Evolutionary conservation across 1,284 basidiomycete species (phyloP).

Genomic region (Sparassis latifolia): DNA sequence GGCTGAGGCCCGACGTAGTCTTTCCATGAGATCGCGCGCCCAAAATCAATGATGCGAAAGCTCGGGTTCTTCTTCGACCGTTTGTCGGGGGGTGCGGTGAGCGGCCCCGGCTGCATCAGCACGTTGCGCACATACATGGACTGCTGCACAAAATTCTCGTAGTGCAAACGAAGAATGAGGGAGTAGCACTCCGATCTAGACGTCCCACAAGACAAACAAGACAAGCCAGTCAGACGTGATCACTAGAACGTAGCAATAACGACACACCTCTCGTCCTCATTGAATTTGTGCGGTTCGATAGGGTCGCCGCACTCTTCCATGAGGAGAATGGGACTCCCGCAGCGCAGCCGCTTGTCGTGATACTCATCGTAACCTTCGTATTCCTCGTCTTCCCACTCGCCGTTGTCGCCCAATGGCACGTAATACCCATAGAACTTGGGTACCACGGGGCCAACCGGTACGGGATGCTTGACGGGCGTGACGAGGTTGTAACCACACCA

Average conservation of each 20-base stretch:
- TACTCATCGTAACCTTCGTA: conserved; percentile 3
- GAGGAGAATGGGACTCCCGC: conserved; percentile 39
- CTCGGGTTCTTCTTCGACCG: conserved; percentile 24
- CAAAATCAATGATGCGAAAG: conserved; percentile 51
- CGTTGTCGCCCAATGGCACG: conserved; percentile 17
- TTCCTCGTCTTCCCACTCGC: conserved; percentile 2
- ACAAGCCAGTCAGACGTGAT: background rate
- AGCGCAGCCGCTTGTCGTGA: conserved; percentile 11
- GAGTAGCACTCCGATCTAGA: conserved; percentile 36
- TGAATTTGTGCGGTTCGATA: conserved; percentile 25
- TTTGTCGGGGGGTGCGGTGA: conserved; percentile 25
- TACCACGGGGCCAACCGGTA: conserved; percentile 39
- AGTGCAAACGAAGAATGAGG: conserved; percentile 36
- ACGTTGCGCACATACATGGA: conserved; percentile 42
- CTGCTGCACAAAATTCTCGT: conserved; percentile 32
- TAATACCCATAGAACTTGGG: conserved; percentile 55
- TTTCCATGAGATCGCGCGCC: conserved; percentile 17
- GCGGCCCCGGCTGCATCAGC: conserved; percentile 38
- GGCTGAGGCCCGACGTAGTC: background rate
- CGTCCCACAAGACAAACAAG: background rate
- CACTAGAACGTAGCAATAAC: background rate
- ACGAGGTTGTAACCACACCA: conserved; percentile 41
- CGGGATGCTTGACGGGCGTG: conserved; percentile 33
- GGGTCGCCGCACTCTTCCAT: conserved; percentile 43
- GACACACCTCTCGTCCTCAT: conserved; percentile 28